These are phyloP conservation scores for Gossypium gossypioides DNA, from an alignment of 441 rosid genomes.

Conservation along the genomic window DNA sequence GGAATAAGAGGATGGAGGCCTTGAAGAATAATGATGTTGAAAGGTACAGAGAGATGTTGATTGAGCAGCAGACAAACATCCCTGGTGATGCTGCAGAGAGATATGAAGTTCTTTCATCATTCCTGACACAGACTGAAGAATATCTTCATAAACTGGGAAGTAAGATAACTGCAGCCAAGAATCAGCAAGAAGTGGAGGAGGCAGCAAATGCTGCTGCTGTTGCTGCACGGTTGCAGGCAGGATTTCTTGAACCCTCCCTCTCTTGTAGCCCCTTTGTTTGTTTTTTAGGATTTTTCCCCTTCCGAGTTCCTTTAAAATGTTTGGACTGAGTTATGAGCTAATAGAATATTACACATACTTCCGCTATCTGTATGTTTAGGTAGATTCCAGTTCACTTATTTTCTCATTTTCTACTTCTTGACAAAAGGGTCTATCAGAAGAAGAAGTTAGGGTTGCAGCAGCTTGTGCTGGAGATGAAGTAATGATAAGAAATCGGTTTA, in stretches of 20 bases:
- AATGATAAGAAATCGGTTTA: slow-evolving; percentile 82
- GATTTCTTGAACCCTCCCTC: slow-evolving; percentile 13
- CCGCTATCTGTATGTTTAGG: not conserved
- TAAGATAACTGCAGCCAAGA: slow-evolving; percentile 91
- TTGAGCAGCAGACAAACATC: slow-evolving; percentile 93
- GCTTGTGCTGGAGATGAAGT: slow-evolving; percentile 98
- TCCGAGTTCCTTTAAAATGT: not conserved
- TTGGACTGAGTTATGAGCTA: slow-evolving; percentile 8
- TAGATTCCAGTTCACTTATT: slow-evolving; percentile 20
- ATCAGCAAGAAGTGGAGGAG: slow-evolving; percentile 97
- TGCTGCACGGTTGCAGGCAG: slow-evolving; percentile 89
- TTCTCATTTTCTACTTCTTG: slow-evolving; percentile 20
- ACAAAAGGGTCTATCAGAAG: slow-evolving; percentile 90
- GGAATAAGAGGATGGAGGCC: slow-evolving; percentile 98
- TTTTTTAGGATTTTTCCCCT: slow-evolving; percentile 1
- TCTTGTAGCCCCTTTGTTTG: slow-evolving; percentile 7
- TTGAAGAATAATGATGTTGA: slow-evolving; percentile 99
- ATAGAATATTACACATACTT: not conserved
- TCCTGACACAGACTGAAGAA: slow-evolving; percentile 95
- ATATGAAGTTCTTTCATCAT: slow-evolving; percentile 90
- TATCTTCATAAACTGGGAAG: slow-evolving; percentile 89
- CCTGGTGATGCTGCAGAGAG: slow-evolving; percentile 95
- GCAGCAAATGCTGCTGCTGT: slow-evolving; percentile 92
- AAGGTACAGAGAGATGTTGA: slow-evolving; percentile 94
- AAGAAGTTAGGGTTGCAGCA: slow-evolving; percentile 91